Conservation (phyloP, 306 rosid species). For the Crotalaria pallida region DNA sequence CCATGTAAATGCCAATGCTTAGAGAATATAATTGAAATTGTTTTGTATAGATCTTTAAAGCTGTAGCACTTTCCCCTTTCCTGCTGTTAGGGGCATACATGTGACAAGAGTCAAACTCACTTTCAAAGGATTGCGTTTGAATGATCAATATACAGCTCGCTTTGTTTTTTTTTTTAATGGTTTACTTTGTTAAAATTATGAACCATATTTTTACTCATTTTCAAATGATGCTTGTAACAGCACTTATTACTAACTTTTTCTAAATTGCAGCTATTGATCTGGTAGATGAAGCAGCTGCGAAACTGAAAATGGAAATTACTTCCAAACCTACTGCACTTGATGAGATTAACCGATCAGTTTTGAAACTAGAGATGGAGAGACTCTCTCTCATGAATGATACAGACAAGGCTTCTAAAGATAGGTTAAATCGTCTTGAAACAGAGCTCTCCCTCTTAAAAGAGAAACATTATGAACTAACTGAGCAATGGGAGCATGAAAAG, state of each 20-base stretch:
- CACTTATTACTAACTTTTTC: constrained; percentile 17
- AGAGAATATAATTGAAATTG: constrained; percentile 4
- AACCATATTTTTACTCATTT: background rate
- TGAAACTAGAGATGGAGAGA: constrained; percentile 97
- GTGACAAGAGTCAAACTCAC: background rate
- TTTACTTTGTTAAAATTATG: background rate
- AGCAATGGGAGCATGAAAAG: constrained; percentile 97
- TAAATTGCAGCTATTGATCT: constrained; percentile 82
- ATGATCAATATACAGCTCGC: background rate
- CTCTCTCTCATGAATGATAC: constrained; percentile 88
- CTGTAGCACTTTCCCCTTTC: background rate
- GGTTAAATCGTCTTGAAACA: constrained; percentile 81
- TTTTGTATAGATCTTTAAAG: background rate
- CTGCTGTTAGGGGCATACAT: background rate
- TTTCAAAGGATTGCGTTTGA: background rate
- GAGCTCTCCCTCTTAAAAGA: constrained; percentile 83
- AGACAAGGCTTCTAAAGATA: constrained; percentile 83
- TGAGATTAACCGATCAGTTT: constrained; percentile 91
- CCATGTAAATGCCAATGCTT: background rate
- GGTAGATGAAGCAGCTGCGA: constrained; percentile 99
- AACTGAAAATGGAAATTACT: constrained; percentile 96
- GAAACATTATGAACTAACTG: constrained; percentile 66
- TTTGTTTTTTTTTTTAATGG: background rate
- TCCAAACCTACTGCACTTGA: constrained; percentile 95
- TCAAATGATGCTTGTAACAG: background rate